These are phyloP conservation scores for Adansonia gregorii DNA, from an alignment of 441 rosid genomes.

Conservation along the genomic window DNA sequence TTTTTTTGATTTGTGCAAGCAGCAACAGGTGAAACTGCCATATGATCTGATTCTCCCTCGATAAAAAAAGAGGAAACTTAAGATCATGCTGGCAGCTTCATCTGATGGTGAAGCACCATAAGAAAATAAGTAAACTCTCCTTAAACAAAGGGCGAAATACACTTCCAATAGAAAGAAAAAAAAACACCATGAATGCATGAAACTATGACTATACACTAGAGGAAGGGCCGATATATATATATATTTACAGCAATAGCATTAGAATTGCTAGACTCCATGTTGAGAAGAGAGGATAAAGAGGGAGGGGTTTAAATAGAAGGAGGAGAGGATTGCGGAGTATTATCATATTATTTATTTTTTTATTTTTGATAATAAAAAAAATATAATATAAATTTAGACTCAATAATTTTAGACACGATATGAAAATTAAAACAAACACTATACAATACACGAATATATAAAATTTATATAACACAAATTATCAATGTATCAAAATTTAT, in stretches of 20 bases:
- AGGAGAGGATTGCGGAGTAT: constrained; percentile 24
- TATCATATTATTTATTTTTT: background rate
- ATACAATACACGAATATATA: too few species aligned
- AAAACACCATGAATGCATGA: background rate
- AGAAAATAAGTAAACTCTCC: background rate
- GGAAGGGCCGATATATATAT: constrained; percentile 1
- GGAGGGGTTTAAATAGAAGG: constrained; percentile 47
- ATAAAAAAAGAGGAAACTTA: constrained; percentile 38
- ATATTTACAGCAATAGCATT: background rate
- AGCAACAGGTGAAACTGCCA: constrained; percentile 90
- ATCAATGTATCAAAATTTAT: too few species aligned
- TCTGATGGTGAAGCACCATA: constrained; percentile 71
- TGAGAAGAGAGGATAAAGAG: constrained; percentile 38
- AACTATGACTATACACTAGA: background rate
- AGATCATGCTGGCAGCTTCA: constrained; percentile 99
- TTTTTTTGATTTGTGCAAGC: constrained; percentile 46
- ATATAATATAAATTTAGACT: background rate
- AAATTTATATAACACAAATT: too few species aligned
- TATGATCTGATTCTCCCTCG: constrained; percentile 75
- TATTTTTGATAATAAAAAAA: background rate
- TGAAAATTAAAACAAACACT: too few species aligned
- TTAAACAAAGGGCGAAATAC: too few species aligned
- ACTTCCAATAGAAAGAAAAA: background rate
- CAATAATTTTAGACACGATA: too few species aligned
- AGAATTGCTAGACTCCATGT: constrained; percentile 11